A percentile compares a stretch with the other conserved stretches of the same genome.
Conservation (phyloP, 2,329 filamentous ascomycete genomes). For the Epichloe elymi region DNA sequence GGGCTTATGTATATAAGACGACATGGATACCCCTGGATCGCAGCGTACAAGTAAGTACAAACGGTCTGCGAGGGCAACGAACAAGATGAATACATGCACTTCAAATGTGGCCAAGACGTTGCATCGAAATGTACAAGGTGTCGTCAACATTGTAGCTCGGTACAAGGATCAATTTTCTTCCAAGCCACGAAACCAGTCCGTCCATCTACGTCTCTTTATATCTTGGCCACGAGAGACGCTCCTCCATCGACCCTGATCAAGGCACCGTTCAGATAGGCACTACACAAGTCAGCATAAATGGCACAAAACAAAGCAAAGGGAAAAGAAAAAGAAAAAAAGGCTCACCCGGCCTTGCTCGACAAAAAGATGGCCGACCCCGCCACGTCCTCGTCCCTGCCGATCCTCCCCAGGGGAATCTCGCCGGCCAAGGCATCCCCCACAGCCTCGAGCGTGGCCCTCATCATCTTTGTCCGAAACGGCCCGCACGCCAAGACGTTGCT, state of each 20-base stretch:
- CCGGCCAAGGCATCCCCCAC: constrained; percentile 40
- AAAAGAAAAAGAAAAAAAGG: not conserved
- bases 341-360: constrained; percentile 48
- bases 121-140: too few species aligned
- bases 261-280: constrained; percentile 50
- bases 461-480: constrained; percentile 58
- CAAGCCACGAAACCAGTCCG: too few species aligned
- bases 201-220: constrained; percentile 16
- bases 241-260: constrained; percentile 51
- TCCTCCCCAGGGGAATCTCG: constrained; percentile 51
- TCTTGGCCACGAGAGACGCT: constrained; percentile 29
- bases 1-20: not conserved
- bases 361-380: constrained; percentile 61
- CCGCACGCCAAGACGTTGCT: constrained; percentile 60
- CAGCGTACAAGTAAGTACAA: not conserved
- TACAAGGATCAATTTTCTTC: not conserved
- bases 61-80: too few species aligned
- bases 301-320: constrained; percentile 32
- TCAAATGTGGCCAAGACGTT: too few species aligned
- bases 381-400: constrained; percentile 55
- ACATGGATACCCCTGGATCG: constrained; percentile 1
- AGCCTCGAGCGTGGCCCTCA: constrained; percentile 44
- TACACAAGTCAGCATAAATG: constrained; percentile 5
- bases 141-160: too few species aligned
- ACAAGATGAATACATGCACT: too few species aligned